These are phyloP conservation scores for Coriaria nepalensis DNA, from an alignment of 306 rosid species.

Conservation along the genomic window DNA sequence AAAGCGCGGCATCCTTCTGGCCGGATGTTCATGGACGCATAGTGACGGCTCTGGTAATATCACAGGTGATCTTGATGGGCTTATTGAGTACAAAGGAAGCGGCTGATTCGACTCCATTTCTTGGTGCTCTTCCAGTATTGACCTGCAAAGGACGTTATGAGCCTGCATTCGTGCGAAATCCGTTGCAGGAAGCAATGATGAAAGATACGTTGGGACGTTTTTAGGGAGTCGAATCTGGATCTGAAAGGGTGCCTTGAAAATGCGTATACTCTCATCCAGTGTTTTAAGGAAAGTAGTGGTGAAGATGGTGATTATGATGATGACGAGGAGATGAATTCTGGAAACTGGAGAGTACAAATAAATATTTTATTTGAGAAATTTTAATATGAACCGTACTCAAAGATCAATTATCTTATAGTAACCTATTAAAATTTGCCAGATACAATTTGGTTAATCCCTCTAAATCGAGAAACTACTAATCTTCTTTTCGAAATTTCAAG, in stretches of 20 bases:
- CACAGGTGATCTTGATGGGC: constrained; percentile 59
- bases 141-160: constrained; percentile 86
- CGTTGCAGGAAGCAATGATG: constrained; percentile 77
- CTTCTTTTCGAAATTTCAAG: no score
- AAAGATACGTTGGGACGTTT: constrained; percentile 69
- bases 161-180: constrained; percentile 51
- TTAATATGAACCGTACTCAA: no score
- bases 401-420: no score
- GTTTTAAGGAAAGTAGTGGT: constrained; percentile 46
- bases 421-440: no score
- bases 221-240: constrained; percentile 59
- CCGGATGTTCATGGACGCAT: constrained; percentile 72
- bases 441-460: no score
- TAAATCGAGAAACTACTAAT: no score
- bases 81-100: constrained; percentile 42
- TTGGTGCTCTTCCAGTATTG: constrained; percentile 52
- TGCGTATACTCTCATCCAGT: constrained; percentile 52
- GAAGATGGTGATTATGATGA: constrained; percentile 24
- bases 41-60: constrained; percentile 39
- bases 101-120: constrained; percentile 59
- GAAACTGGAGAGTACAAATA: no score
- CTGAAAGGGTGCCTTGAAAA: constrained; percentile 57
- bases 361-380: no score
- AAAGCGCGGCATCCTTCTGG: constrained; percentile 85
- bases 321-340: constrained; percentile 15